These are phyloP conservation scores for Turnera subulata DNA, from an alignment of 345 rosid genomes.

Conservation along the genomic window DNA sequence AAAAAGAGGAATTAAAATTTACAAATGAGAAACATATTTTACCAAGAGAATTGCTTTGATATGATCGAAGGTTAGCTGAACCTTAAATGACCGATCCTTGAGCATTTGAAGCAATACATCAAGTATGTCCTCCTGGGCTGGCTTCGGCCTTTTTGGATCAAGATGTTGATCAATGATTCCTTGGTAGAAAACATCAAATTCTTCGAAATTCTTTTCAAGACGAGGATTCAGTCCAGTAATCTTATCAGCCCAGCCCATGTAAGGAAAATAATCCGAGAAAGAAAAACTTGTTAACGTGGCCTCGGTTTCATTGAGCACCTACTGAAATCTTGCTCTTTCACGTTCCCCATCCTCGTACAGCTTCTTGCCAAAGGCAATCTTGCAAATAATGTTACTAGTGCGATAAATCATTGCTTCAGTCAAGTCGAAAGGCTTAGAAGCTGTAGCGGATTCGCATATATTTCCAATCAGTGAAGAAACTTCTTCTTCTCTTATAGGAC, in stretches of 20 bases:
- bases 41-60: constrained; percentile 16
- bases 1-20: too few relatives aligned
- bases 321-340: constrained; percentile 23
- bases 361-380: constrained; percentile 40
- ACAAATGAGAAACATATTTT: too few relatives aligned
- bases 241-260: too few relatives aligned
- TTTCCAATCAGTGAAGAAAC: too few relatives aligned
- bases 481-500: too few relatives aligned
- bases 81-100: constrained; percentile 4
- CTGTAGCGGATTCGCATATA: too few relatives aligned
- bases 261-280: too few relatives aligned
- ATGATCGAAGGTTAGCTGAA: not conserved
- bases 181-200: constrained; percentile 38
- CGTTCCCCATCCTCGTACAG: constrained; percentile 26
- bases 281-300: constrained; percentile 32
- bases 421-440: too few relatives aligned
- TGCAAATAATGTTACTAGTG: constrained; percentile 15
- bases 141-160: too few relatives aligned
- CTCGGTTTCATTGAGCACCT: constrained; percentile 27
- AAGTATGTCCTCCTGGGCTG: too few relatives aligned
- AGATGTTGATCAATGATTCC: constrained; percentile 40
- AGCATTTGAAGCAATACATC: constrained; percentile 5
- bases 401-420: too few relatives aligned
- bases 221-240: constrained; percentile 29
- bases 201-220: constrained; percentile 28